Evolutionary conservation across 768 basidiomycete genomes (phyloP).

Genomic region (Tephrocybe rancida): DNA sequence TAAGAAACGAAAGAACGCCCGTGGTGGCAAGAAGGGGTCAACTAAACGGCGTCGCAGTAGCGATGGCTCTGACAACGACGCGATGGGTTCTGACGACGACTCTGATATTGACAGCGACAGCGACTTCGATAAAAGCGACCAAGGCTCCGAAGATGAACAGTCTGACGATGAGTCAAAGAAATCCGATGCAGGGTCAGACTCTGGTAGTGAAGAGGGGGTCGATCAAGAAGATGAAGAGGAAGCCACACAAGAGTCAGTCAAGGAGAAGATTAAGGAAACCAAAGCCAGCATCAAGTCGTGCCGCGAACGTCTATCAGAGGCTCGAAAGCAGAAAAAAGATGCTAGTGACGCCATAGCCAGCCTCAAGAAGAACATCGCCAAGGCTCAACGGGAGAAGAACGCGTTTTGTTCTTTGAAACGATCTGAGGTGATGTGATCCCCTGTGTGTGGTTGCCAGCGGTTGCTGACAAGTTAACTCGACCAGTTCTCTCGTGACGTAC

Average conservation of each 20-base stretch:
- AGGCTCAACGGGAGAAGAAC: constrained; percentile 60
- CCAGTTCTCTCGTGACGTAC: constrained; percentile 55
- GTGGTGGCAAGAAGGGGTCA: constrained; percentile 40
- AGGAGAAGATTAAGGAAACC: constrained; percentile 44
- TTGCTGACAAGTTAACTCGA: constrained; percentile 4
- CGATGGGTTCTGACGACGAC: constrained; percentile 30
- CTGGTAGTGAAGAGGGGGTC: constrained; percentile 25
- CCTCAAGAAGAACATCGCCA: constrained; percentile 42
- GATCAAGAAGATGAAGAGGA: constrained; percentile 38
- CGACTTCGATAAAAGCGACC: constrained; percentile 21
- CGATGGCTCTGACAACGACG: constrained; percentile 36
- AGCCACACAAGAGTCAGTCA: constrained; percentile 46
- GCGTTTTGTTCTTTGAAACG: constrained; percentile 61
- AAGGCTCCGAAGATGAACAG: constrained; percentile 14
- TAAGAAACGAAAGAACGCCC: constrained; percentile 54
- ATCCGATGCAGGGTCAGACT: constrained; percentile 18
- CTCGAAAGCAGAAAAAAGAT: constrained; percentile 37
- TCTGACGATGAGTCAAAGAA: constrained; percentile 19
- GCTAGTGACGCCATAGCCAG: constrained; percentile 32
- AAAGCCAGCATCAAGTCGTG: constrained; percentile 41
- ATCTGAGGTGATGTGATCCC: constrained; percentile 42
- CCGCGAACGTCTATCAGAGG: constrained; percentile 37
- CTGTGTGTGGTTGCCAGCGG: neutral
- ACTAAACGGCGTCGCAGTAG: constrained; percentile 44
- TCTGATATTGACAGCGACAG: constrained; percentile 23